Percentiles rank a stretch among this genome's conserved stretches.
Conservation (phyloP, 257 asterid species). For the Sherardia arvensis region DNA sequence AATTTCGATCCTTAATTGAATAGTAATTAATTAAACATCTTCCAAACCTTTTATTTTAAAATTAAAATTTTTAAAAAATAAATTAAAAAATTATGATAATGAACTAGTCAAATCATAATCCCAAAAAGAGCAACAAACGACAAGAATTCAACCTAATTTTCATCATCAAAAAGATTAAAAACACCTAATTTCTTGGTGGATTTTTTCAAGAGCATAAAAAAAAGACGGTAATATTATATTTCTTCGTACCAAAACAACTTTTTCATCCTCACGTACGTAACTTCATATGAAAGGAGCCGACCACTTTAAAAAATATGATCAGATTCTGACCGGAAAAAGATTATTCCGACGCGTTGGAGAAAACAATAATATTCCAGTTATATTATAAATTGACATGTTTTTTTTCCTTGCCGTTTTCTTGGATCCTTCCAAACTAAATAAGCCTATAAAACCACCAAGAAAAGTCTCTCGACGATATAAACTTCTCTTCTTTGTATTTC, state of each 20-base stretch:
- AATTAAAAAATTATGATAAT: no score
- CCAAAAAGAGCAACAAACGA: not conserved
- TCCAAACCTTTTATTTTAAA: no score
- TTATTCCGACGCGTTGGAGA: conserved; percentile 1
- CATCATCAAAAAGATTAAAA: not conserved
- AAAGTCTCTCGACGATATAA: not conserved
- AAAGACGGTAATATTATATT: not conserved
- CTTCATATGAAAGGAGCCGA: not conserved
- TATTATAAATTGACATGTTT: not conserved
- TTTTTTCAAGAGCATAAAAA: not conserved
- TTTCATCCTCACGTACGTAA: not conserved
- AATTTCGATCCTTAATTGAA: not conserved
- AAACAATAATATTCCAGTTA: not conserved
- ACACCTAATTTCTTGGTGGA: not conserved
- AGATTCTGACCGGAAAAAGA: not conserved
- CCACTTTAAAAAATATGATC: not conserved
- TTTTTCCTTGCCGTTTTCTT: not conserved
- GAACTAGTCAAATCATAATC: not conserved
- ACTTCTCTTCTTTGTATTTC: not conserved
- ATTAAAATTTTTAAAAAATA: no score
- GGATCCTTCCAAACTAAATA: conserved; percentile 5
- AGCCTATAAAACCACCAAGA: not conserved
- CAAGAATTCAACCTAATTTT: not conserved
- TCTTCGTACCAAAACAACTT: not conserved
- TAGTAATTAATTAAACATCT: no score